phyloP scores from a whole-genome alignment of 2,329 filamentous ascomycete species.

The Metarhizium brunneum region DNA sequence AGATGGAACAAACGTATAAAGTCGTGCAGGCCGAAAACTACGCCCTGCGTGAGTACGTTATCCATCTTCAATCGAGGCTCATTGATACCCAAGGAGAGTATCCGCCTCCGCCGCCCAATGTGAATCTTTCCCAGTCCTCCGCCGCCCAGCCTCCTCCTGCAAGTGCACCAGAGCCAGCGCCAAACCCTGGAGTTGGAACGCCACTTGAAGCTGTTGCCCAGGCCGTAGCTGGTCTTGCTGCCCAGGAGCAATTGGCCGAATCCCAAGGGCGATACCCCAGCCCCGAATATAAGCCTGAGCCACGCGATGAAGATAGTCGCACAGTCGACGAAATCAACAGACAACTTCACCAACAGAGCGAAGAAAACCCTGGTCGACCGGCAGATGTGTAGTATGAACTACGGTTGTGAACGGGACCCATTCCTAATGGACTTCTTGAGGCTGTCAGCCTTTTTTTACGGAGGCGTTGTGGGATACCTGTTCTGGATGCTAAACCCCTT shows the following conservation, averaged over 20 bases:
- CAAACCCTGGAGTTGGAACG: slow-evolving; percentile 22
- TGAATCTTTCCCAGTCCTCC: slow-evolving; percentile 48
- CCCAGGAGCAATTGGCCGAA: slow-evolving; percentile 28
- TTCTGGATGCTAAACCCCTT: neutral
- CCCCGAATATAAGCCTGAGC: slow-evolving; percentile 27
- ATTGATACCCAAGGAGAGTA: slow-evolving; percentile 77
- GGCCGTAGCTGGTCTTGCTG: slow-evolving; percentile 34
- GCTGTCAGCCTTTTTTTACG: slow-evolving; percentile 3
- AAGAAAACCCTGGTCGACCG: slow-evolving; percentile 16
- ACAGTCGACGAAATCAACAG: slow-evolving; percentile 45
- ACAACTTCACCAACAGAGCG: slow-evolving; percentile 38
- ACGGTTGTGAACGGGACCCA: neutral
- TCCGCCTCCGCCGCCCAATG: slow-evolving; percentile 71
- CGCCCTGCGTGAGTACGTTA: slow-evolving; percentile 82
- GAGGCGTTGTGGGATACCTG: slow-evolving; percentile 4
- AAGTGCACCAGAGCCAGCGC: slow-evolving; percentile 14
- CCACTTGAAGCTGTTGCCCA: slow-evolving; percentile 42
- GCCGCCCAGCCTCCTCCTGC: slow-evolving; percentile 15
- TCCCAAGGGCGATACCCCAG: slow-evolving; percentile 22
- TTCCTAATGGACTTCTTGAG: neutral
- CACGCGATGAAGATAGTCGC: slow-evolving; percentile 32
- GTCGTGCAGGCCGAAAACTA: slow-evolving; percentile 83
- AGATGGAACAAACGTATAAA: slow-evolving; percentile 70
- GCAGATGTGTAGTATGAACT: slow-evolving; percentile 10
- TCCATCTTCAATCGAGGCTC: slow-evolving; percentile 78